A percentile compares a stretch with the other conserved stretches of the same genome.
These are phyloP conservation scores for Echium plantagineum DNA, from an alignment of 257 asterid genomes.

Conservation along the genomic window DNA sequence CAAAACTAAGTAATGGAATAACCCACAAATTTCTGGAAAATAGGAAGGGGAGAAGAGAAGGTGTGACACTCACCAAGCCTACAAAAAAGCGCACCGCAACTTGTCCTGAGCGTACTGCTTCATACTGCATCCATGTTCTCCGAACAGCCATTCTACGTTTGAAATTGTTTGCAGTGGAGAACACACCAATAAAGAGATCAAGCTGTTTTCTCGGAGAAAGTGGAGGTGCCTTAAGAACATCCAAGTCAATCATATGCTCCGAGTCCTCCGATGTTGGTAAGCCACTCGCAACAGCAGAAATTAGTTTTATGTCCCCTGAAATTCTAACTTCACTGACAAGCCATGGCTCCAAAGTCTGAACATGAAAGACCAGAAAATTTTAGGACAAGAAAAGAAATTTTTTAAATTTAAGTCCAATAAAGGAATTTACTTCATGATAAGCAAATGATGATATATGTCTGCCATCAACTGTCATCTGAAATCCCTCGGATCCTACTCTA, in stretches of 20 bases:
- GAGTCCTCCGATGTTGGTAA: slow-evolving; percentile 89
- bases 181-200: slow-evolving; percentile 73
- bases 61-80: slow-evolving; percentile 63
- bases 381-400: slow-evolving; percentile 6
- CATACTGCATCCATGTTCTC: slow-evolving; percentile 98
- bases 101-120: slow-evolving; percentile 65
- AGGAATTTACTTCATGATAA: slow-evolving; percentile 68
- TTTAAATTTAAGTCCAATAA: slow-evolving; percentile 4
- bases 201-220: slow-evolving; percentile 41
- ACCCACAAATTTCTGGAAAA: too few relatives aligned
- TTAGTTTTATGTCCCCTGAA: slow-evolving; percentile 68
- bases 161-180: slow-evolving; percentile 95
- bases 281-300: slow-evolving; percentile 86
- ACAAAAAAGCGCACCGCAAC: slow-evolving; percentile 97
- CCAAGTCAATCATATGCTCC: slow-evolving; percentile 68
- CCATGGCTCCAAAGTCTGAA: slow-evolving; percentile 96
- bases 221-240: slow-evolving; percentile 60
- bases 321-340: slow-evolving; percentile 79
- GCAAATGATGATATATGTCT: slow-evolving; percentile 86
- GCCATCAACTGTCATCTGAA: slow-evolving; percentile 97
- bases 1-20: too few relatives aligned
- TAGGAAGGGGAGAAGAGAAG: not conserved
- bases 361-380: slow-evolving; percentile 9
- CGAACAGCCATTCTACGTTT: slow-evolving; percentile 97
- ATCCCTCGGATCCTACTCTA: slow-evolving; percentile 89